Evolutionary conservation across 2,329 filamentous ascomycete genomes (phyloP), one percentile per base, ranked within the genome.

Genomic region (Sclerotinia sclerotiorum): DNA sequence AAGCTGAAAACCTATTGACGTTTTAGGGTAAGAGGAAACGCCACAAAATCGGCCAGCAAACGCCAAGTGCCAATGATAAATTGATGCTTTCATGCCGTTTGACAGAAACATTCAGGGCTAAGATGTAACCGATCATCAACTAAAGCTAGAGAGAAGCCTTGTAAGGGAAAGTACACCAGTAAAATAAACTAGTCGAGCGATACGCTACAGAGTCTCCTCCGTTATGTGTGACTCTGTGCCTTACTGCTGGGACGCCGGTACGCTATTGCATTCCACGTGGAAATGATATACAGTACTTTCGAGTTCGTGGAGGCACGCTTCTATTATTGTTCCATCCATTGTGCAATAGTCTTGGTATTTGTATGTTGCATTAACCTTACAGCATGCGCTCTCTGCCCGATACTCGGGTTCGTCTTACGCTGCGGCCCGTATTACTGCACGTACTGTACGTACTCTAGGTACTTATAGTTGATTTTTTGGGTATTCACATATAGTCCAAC

Each of bases 251-350:
- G 29, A 29, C 15, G 10, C 44, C 46, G 58, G 60, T 42, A 51
- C 60, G 46, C 60, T 35, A 61, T 61, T 35, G 44, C 15, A 35
- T 61, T 49, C 58, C 60, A 62, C 46, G 46, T 62, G 60, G 60
- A 27, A 24, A 39, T 19, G n/a, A 15, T 56, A 21, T 52, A 52
- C 39, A 21, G 42, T 21, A 32, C 29, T 24, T 46, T 13, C 29
- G 29, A 29, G 5, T 29, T 35, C 3, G 11, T 35, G 19, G 29
- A 35, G 21, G 21, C 39, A 35, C 13, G 52, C 27, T 32, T 48
- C 42, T n/a, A 32, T 58, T 19, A 58, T 58, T 27, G 56, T 58
- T 58, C 56, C 24, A 58, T 44, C n/a, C 24, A 58, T 44, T 15
- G 35, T 58, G 21, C 35, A 44, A n/a, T 56, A 56, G 32, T 6